Percentiles rank a stretch among this genome's conserved stretches.
Conservation (phyloP, 169 alveolate genomes). For the Cryptosporidium viatorum region DNA sequence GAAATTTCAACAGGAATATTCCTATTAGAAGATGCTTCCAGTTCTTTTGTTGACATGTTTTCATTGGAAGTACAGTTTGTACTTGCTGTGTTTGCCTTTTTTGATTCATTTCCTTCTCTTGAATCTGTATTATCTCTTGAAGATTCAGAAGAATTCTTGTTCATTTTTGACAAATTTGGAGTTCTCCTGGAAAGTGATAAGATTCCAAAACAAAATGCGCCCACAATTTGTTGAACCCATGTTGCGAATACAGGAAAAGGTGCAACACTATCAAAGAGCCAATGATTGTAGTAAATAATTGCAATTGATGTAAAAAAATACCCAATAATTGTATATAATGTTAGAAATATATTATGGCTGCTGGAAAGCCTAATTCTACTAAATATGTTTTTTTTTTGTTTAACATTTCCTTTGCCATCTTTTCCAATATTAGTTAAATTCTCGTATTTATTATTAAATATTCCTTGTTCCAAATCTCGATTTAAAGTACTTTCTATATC, state of each 20-base stretch:
- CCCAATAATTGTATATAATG: constrained; percentile 60
- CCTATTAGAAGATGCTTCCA: background rate
- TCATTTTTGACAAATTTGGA: constrained; percentile 29
- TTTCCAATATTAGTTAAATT: background rate
- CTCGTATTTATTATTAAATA: background rate
- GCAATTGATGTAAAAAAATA: constrained; percentile 73
- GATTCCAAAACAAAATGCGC: constrained; percentile 60
- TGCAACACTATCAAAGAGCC: constrained; percentile 69
- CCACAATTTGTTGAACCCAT: constrained; percentile 73
- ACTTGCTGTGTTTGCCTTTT: background rate
- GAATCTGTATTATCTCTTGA: constrained; percentile 1
- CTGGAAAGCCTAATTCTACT: constrained; percentile 24
- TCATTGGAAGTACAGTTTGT: constrained; percentile 58
- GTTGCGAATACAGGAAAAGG: constrained; percentile 75
- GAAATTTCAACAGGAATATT: constrained; percentile 23
- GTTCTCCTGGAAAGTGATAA: constrained; percentile 35
- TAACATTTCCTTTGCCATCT: background rate
- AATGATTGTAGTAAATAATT: constrained; percentile 56
- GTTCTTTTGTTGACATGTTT: constrained; percentile 16
- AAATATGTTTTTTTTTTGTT: background rate
- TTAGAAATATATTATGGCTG: constrained; percentile 31
- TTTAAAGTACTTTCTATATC: background rate
- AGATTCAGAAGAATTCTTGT: background rate
- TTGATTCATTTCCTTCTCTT: background rate
- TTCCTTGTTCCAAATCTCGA: constrained; percentile 14